These are phyloP conservation scores for Lentinus brumalis DNA, from an alignment of 768 basidiomycete genomes.

Conservation along the genomic window DNA sequence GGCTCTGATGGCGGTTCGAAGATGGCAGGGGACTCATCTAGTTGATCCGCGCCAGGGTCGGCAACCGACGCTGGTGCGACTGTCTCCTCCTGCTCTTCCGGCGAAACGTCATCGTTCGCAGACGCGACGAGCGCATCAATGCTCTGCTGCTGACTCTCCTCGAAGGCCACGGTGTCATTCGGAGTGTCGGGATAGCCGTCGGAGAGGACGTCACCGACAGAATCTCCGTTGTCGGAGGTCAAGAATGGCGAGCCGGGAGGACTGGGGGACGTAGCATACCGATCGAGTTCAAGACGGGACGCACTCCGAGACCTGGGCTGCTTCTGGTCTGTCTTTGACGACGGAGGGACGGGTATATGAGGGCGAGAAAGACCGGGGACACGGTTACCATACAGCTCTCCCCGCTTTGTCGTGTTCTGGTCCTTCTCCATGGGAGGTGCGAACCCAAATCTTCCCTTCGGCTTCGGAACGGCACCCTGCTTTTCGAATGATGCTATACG, in stretches of 20 bases:
- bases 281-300: slow-evolving; percentile 22
- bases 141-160: slow-evolving; percentile 7
- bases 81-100: neutral
- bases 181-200: slow-evolving; percentile 7
- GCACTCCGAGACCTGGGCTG: slow-evolving; percentile 10
- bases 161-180: neutral
- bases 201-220: slow-evolving; percentile 9
- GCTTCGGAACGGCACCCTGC: slow-evolving; percentile 75
- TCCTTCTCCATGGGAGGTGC: slow-evolving; percentile 60
- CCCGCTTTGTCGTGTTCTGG: slow-evolving; percentile 49
- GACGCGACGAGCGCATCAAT: neutral
- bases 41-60: neutral
- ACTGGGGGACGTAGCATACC: slow-evolving; percentile 18
- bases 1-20: slow-evolving; percentile 1
- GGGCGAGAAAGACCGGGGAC: slow-evolving; percentile 43
- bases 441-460: slow-evolving; percentile 73
- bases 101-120: neutral
- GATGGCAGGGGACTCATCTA: slow-evolving; percentile 1
- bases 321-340: slow-evolving; percentile 8
- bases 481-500: slow-evolving; percentile 82
- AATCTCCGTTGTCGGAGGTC: slow-evolving; percentile 11
- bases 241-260: slow-evolving; percentile 21
- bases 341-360: slow-evolving; percentile 18
- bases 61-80: neutral
- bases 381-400: slow-evolving; percentile 77